phyloP scores from a whole-genome alignment of 75 land plant genomes.

The Adiantum capillusveneris region DNA sequence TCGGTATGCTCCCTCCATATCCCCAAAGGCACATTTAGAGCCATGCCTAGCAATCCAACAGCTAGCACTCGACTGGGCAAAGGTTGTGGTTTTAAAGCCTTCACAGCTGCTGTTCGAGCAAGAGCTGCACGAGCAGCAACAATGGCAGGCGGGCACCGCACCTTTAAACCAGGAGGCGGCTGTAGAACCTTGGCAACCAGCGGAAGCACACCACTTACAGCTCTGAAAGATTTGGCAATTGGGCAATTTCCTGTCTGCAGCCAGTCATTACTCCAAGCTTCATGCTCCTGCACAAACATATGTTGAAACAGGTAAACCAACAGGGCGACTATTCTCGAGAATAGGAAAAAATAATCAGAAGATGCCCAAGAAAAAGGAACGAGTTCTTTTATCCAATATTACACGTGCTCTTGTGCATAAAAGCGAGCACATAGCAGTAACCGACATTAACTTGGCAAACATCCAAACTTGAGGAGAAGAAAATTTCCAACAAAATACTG shows the following conservation, averaged over 20 bases:
- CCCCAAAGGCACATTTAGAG: slow-evolving; percentile 84
- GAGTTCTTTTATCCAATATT: no score
- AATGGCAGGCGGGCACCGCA: slow-evolving; percentile 75
- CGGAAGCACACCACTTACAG: slow-evolving; percentile 77
- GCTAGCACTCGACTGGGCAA: slow-evolving; percentile 71
- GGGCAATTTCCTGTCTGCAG: slow-evolving; percentile 89
- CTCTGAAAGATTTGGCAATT: slow-evolving; percentile 87
- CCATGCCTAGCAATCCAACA: slow-evolving; percentile 86
- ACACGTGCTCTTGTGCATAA: no score
- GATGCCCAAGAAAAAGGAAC: no score
- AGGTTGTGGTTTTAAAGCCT: slow-evolving; percentile 77
- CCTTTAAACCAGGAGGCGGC: slow-evolving; percentile 74
- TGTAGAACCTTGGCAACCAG: slow-evolving; percentile 69
- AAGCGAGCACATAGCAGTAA: no score
- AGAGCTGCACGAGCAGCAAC: slow-evolving; percentile 92
- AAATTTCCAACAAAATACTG: no score
- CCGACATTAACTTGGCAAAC: no score
- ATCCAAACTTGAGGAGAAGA: no score
- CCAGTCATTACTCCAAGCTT: slow-evolving; percentile 85
- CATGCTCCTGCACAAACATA: slow-evolving; percentile 39
- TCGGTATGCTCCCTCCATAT: slow-evolving; percentile 94
- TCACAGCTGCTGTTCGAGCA: slow-evolving; percentile 70
- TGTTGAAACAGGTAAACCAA: no score
- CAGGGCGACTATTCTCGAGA: no score
- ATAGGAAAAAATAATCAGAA: no score